Evolutionary conservation across 2,329 filamentous ascomycete genomes (phyloP).

Genomic region (Aspergillus sergii): DNA sequence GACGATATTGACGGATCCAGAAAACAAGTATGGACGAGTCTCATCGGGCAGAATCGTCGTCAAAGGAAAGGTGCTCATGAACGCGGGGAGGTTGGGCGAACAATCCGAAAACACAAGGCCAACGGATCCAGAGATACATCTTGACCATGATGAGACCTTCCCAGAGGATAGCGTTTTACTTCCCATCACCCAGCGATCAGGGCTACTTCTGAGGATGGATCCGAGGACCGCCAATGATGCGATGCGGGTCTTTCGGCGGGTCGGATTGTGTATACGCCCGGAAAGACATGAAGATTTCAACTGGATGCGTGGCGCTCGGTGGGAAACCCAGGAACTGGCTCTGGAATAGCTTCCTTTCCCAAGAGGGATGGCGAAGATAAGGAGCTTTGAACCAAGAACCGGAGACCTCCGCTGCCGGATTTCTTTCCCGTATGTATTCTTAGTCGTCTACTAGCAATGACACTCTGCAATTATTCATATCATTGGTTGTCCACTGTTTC

Average conservation of each 20-base stretch:
- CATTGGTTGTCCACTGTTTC: too few species aligned
- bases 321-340: neutral
- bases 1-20: neutral
- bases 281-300: neutral
- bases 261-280: neutral
- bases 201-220: neutral
- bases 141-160: neutral
- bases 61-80: neutral
- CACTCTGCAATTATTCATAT: too few species aligned
- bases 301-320: neutral
- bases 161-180: neutral
- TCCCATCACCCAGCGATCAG: neutral
- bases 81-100: neutral
- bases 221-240: neutral
- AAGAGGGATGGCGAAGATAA: neutral
- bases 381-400: neutral
- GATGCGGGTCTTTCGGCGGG: neutral
- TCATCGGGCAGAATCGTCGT: neutral
- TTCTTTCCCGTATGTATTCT: neutral
- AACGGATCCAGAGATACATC: neutral
- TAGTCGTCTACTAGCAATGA: too few species aligned
- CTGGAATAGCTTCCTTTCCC: neutral
- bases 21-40: neutral
- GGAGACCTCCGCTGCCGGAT: neutral
- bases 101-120: neutral